These are phyloP conservation scores for Nicotiana obtusifolia DNA, from an alignment of 257 asterid species.

Conservation along the genomic window DNA sequence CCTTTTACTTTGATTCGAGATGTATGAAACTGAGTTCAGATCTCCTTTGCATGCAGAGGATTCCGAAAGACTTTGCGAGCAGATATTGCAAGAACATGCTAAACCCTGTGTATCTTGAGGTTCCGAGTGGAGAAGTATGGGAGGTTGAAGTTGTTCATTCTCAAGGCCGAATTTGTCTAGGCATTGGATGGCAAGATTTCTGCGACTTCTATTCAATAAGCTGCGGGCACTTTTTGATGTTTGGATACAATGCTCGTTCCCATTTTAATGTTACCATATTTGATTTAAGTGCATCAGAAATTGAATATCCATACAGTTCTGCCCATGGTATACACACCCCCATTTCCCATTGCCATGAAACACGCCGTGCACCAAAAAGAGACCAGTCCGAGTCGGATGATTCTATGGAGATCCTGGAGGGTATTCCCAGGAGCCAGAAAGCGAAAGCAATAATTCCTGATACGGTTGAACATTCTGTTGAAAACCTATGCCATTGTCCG, in stretches of 20 bases:
- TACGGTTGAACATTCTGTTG: background rate
- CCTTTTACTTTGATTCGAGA: background rate
- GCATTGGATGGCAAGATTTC: conserved; percentile 29
- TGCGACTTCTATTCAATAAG: background rate
- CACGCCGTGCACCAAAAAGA: background rate
- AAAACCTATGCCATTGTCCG: background rate
- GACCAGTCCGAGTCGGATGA: background rate
- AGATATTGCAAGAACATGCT: conserved; percentile 20
- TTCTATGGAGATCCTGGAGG: background rate
- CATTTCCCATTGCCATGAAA: background rate
- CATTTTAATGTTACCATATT: conserved; percentile 1
- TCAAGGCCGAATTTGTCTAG: conserved; percentile 21
- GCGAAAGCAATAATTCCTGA: background rate
- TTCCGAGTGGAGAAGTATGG: conserved; percentile 24
- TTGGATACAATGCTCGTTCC: background rate
- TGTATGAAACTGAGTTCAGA: background rate
- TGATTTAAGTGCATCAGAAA: conserved; percentile 22
- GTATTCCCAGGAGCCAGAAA: background rate
- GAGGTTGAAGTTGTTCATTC: conserved; percentile 19
- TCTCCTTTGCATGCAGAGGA: conserved; percentile 23
- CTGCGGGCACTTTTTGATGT: conserved; percentile 1
- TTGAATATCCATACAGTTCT: conserved; percentile 18
- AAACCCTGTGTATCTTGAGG: conserved; percentile 23
- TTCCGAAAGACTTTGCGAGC: conserved; percentile 27
- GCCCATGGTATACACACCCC: background rate